Conservation (phyloP, 306 rosid species). For the Castanea crenata region DNA sequence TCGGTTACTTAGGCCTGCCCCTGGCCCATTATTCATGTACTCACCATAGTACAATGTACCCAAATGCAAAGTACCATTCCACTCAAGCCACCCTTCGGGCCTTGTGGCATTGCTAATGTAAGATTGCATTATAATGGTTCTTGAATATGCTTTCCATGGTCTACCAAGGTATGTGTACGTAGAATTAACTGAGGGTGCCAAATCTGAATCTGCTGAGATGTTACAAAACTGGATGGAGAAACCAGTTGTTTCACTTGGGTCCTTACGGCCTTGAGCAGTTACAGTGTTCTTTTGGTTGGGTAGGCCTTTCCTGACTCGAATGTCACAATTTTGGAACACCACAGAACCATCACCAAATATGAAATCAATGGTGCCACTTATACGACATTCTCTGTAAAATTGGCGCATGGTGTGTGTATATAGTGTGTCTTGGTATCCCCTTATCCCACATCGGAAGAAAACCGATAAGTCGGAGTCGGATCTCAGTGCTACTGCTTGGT, state of each 20-base stretch:
- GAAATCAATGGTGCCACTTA: slow-evolving; percentile 82
- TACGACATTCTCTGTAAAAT: slow-evolving; percentile 71
- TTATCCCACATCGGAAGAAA: slow-evolving; percentile 56
- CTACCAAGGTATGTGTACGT: slow-evolving; percentile 63
- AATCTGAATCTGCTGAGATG: slow-evolving; percentile 60
- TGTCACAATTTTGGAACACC: slow-evolving; percentile 62
- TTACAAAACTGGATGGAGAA: slow-evolving; percentile 83
- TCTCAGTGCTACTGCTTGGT: slow-evolving; percentile 90
- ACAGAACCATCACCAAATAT: slow-evolving; percentile 78
- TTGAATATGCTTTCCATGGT: slow-evolving; percentile 79
- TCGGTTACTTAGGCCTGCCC: slow-evolving; percentile 40
- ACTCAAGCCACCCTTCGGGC: slow-evolving; percentile 85
- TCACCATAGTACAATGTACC: slow-evolving; percentile 66
- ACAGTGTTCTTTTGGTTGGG: slow-evolving; percentile 76
- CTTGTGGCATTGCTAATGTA: slow-evolving; percentile 43
- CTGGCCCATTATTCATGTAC: slow-evolving; percentile 65
- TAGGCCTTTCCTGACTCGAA: slow-evolving; percentile 53
- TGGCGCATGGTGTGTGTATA: slow-evolving; percentile 95
- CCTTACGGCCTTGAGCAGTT: slow-evolving; percentile 89
- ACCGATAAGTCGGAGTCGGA: slow-evolving; percentile 82
- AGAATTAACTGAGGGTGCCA: slow-evolving; percentile 28
- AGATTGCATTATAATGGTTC: slow-evolving; percentile 65
- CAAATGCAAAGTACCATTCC: slow-evolving; percentile 54
- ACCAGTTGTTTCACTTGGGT: slow-evolving; percentile 67
- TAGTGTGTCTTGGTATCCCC: slow-evolving; percentile 77